phyloP scores from a whole-genome alignment of 75 land plant genomes.

The Cunninghamia lanceolata region DNA sequence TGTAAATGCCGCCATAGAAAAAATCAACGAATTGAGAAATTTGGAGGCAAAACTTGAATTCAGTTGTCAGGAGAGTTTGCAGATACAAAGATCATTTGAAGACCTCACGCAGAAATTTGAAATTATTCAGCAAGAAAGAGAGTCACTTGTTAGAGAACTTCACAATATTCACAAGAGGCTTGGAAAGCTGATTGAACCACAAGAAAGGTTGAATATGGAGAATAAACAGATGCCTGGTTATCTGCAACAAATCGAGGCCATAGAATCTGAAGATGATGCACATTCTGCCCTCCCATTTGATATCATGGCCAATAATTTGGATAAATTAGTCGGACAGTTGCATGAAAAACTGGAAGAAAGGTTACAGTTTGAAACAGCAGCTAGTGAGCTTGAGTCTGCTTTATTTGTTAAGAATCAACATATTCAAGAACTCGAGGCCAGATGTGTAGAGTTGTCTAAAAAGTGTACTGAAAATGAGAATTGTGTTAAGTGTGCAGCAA shows the following conservation, averaged over 20 bases:
- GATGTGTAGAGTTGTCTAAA: constrained; percentile 15
- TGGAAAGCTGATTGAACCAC: constrained; percentile 14
- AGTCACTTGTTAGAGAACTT: constrained; percentile 17
- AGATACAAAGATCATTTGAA: constrained; percentile 15
- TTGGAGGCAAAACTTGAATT: constrained; percentile 33
- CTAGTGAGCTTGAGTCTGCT: constrained; percentile 23
- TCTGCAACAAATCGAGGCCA: not conserved
- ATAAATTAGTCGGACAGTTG: constrained; percentile 25
- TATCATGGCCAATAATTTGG: constrained; percentile 14
- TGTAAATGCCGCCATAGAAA: constrained; percentile 29
- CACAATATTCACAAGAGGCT: constrained; percentile 26
- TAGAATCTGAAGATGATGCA: constrained; percentile 3
- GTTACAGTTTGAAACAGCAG: constrained; percentile 21
- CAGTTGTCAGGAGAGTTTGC: constrained; percentile 9
- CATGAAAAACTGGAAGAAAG: constrained; percentile 31
- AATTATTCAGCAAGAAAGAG: constrained; percentile 18
- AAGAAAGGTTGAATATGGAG: constrained; percentile 3
- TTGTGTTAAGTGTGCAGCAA: not conserved
- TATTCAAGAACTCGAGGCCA: constrained; percentile 26
- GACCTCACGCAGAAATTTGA: constrained; percentile 18
- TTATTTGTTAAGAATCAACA: constrained; percentile 23
- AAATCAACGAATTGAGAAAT: constrained; percentile 20
- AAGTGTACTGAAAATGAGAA: constrained; percentile 3
- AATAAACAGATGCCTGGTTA: constrained; percentile 5
- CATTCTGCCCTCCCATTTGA: constrained; percentile 12